Evolutionary conservation across 495 filamentous ascomycete species (phyloP), one percentile per base, ranked within the genome.

Genomic region (Aspergillus saccharolyticus): DNA sequence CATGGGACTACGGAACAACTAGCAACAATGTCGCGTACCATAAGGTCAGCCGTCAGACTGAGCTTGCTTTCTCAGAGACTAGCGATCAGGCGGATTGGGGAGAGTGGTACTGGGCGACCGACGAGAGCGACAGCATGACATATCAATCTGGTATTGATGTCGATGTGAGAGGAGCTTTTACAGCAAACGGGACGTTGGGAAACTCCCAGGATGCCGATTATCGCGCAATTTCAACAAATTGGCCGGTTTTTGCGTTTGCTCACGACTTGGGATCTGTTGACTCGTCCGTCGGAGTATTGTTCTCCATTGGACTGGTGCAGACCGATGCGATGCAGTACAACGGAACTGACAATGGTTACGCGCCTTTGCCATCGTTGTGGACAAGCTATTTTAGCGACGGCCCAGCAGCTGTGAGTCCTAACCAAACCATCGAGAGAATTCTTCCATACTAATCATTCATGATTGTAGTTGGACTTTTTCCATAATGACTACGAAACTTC

Each of bases 41-140:
- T 57, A 74, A 74, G 45, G 65, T 86, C 33, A 77, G 78, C 59
- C 74, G 79, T 22, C 72, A 81, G 64, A 73, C 68, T 9, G 81
- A 82, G 52, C 64, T 80, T 50, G 66, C 75, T 0, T 83, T 84
- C 63, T 79, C 80, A 0, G 81, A 86, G 56, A 51, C 56, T 15
- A 65, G 62, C 16, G 78, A 86, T 48, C 78, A 80, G 51, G 76
- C 73, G 3, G 83, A 86, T 64, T 86, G 83, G 78, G 83, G 83
- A 21, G 70, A 77, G 52, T 79, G 79, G 80, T 83, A 80, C 60
- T 85, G 78, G 69, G 71, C 78, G 5, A 83, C 82, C 18, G 74
- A 80, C 50, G 67, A 64, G 16, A 49, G 39, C 3, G 21, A 63
- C 0, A 61, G 60, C 6, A 63, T 78, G 59, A 79, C 74, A 18